phyloP scores from a whole-genome alignment of 768 basidiomycete species.

The Filobasidium floriforme region DNA sequence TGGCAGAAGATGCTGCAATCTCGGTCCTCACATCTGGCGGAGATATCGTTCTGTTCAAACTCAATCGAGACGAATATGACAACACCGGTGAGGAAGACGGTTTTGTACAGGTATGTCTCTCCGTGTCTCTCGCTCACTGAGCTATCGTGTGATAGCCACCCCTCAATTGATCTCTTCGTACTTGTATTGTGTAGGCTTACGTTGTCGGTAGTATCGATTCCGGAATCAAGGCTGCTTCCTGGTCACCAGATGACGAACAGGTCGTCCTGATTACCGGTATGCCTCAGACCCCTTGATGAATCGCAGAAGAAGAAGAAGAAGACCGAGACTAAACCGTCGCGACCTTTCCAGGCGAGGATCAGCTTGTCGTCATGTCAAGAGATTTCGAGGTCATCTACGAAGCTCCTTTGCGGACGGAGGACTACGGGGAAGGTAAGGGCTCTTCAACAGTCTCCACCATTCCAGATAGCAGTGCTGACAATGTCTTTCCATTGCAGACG shows the following conservation, averaged over 20 bases:
- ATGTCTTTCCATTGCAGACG: conserved; percentile 52
- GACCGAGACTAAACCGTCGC: conserved; percentile 5
- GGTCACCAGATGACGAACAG: conserved; percentile 89
- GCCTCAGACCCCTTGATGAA: conserved; percentile 14
- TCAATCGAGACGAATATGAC: conserved; percentile 40
- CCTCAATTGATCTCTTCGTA: not conserved
- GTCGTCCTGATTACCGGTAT: conserved; percentile 72
- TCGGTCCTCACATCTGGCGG: conserved; percentile 65
- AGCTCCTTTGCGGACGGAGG: conserved; percentile 58
- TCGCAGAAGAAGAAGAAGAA: not conserved
- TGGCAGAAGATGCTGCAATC: conserved; percentile 64
- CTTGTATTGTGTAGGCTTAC: conserved; percentile 52
- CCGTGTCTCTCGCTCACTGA: not conserved
- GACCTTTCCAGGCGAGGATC: conserved; percentile 55
- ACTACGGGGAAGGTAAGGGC: conserved; percentile 74
- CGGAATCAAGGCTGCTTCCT: conserved; percentile 71
- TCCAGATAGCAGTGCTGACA: conserved; percentile 12
- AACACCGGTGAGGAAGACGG: conserved; percentile 4
- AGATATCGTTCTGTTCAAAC: conserved; percentile 65
- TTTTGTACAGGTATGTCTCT: not conserved
- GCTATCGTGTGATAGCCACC: not conserved
- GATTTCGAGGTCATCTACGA: conserved; percentile 85
- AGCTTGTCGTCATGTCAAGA: conserved; percentile 78
- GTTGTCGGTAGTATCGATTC: conserved; percentile 79
- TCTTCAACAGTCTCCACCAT: not conserved